Base-by-base conservation (phyloP, 805 yeast genomes). In the Cyberlindnera euphorbiae region DNA sequence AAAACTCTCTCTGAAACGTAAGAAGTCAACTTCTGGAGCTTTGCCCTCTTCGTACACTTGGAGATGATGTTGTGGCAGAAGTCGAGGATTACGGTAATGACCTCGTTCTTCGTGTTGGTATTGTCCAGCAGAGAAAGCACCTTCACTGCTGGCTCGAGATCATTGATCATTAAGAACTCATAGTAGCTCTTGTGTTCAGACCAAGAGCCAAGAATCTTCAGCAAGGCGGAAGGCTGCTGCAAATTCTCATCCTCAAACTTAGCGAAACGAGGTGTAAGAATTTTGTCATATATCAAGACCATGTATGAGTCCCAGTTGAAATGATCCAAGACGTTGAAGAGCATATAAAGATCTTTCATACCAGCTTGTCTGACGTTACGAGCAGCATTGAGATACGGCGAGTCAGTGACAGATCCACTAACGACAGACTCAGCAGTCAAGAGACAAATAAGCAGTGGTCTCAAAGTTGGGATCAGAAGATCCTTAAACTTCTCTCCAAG, bases 201-300 rank as follows among this genome's bases (percentile, higher is more conserved):
- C 78, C 95, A 73, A 8, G 71, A 62, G 6, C 75, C 59, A 50
- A 90, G 71, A 8, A 87, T 54, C 38, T 67, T 74, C 74, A 89
- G 62, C 29, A 90, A 55, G 0, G 95, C 72, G 0, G 97, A 87
- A 1, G 90, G 80, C 50, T 82, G 87, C 53, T 87, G 94, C 22
- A 82, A 64, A 55, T 90, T 93, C 50, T 83, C 95, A 27, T 63
- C 70, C 4, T 81, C 81, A 58, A 90, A 90, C 10, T 69, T 64
- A 1, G 42, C 64, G 47, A 93, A 64, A 51, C 94, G 73, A 7
- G 95, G 88, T 15, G 56, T 49, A 11, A 90, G 63, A 16, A 87
- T 64, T 17, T 63, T 53, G 4, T 59, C 54, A 50, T 73, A 82
- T 10, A 93, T 72, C 2, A 59, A 47, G 11, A 63, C 62, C 14